phyloP scores from a whole-genome alignment of 768 basidiomycete species.

The Suillus spraguei region DNA sequence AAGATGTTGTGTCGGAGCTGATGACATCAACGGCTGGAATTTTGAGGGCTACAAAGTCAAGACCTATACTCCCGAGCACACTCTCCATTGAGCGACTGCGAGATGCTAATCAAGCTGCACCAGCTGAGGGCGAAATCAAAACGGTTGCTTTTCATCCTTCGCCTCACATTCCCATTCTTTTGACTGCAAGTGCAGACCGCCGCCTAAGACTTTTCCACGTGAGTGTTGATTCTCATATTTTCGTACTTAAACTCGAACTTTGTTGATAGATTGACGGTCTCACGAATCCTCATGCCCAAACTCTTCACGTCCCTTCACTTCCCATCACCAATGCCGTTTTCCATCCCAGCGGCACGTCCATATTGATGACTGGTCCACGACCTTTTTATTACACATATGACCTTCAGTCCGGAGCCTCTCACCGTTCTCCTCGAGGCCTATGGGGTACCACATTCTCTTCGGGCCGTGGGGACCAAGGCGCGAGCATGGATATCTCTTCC shows the following conservation, averaged over 20 bases:
- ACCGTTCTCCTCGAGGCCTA: slow-evolving; percentile 66
- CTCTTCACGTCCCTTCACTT: slow-evolving; percentile 86
- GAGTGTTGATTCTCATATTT: slow-evolving; percentile 36
- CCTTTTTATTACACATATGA: slow-evolving; percentile 96
- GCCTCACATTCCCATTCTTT: slow-evolving; percentile 76
- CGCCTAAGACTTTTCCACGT: slow-evolving; percentile 93
- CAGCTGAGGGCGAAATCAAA: slow-evolving; percentile 70
- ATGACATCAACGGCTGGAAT: slow-evolving; percentile 66
- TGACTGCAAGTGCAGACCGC: slow-evolving; percentile 85
- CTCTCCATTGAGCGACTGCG: slow-evolving; percentile 83
- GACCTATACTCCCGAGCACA: slow-evolving; percentile 53
- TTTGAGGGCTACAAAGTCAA: slow-evolving; percentile 40
- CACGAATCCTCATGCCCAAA: slow-evolving; percentile 88
- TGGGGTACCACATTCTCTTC: slow-evolving; percentile 75
- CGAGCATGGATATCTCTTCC: slow-evolving; percentile 65
- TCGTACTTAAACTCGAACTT: slow-evolving; percentile 9
- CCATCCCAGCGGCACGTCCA: slow-evolving; percentile 83
- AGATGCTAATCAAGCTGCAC: slow-evolving; percentile 85
- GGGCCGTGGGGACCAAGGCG: slow-evolving; percentile 38
- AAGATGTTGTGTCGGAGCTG: slow-evolving; percentile 46
- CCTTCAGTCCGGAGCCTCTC: slow-evolving; percentile 72
- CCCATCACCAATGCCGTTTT: slow-evolving; percentile 79
- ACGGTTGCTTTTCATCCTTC: slow-evolving; percentile 90
- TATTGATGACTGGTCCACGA: slow-evolving; percentile 85
- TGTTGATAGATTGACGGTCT: slow-evolving; percentile 82